Evolutionary conservation across 331 rosid genomes (phyloP).

Genomic region (Pyracantha coccinea): DNA sequence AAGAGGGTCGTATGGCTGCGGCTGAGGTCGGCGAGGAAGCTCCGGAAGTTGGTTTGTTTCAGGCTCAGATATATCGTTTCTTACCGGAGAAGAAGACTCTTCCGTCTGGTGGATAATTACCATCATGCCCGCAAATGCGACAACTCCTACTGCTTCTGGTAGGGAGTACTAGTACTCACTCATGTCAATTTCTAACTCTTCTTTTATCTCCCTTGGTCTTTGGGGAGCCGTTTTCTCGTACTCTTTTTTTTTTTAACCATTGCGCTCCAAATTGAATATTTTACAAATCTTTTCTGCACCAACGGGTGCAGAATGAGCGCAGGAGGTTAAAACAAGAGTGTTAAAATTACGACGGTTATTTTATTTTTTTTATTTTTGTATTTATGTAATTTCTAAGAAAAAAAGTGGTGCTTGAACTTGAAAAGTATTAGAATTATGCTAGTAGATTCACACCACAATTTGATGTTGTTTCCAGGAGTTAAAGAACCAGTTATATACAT

Average conservation of each 20-base stretch:
- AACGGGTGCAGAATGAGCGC: too few relatives aligned
- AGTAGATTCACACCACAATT: background rate
- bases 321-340: too few relatives aligned
- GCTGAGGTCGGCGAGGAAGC: constrained; percentile 33
- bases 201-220: background rate
- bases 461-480: constrained; percentile 5
- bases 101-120: constrained; percentile 17
- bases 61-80: constrained; percentile 45
- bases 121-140: constrained; percentile 15
- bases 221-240: too few relatives aligned
- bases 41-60: constrained; percentile 33
- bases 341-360: too few relatives aligned
- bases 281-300: too few relatives aligned
- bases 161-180: background rate
- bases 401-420: too few relatives aligned
- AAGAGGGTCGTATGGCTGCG: constrained; percentile 37
- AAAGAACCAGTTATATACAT: background rate
- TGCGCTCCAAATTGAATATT: too few relatives aligned
- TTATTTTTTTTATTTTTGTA: background rate
- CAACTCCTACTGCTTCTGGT: constrained; percentile 40
- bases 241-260: too few relatives aligned
- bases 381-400: background rate
- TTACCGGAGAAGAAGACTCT: constrained; percentile 43
- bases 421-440: background rate
- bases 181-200: background rate